Evolutionary conservation across 306 rosid genomes (phyloP).

Genomic region (Corylus americana): DNA sequence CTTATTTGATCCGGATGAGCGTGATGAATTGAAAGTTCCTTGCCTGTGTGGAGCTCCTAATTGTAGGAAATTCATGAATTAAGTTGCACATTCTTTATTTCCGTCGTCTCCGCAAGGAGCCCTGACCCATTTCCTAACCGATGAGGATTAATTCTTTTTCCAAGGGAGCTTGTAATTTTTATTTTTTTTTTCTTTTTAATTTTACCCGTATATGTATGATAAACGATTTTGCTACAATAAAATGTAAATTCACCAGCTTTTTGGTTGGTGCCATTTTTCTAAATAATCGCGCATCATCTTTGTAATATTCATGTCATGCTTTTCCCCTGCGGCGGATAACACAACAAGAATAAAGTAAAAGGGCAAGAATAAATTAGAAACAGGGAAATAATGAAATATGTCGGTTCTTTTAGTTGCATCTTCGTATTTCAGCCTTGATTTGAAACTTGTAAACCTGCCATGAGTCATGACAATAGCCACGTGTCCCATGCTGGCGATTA

Average conservation of each 20-base stretch:
- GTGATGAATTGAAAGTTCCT: constrained; percentile 81
- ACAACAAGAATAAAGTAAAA: not conserved
- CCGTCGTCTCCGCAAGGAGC: constrained; percentile 14
- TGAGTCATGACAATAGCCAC: no score
- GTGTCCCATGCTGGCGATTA: no score
- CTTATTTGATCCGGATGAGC: constrained; percentile 89
- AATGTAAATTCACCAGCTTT: constrained; percentile 31
- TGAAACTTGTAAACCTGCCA: no score
- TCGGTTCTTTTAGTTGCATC: no score
- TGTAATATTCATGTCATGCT: not conserved
- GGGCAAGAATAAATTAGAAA: no score
- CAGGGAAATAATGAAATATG: no score
- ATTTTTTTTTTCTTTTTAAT: not conserved
- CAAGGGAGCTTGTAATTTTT: not conserved
- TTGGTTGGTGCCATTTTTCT: constrained; percentile 32
- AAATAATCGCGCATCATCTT: not conserved
- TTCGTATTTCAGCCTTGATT: no score
- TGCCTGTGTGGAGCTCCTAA: constrained; percentile 80
- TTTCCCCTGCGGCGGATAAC: no score
- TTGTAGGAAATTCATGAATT: constrained; percentile 88
- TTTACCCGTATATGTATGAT: constrained; percentile 29
- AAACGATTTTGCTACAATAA: constrained; percentile 31
- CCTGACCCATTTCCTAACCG: constrained; percentile 42
- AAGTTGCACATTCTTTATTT: constrained; percentile 35
- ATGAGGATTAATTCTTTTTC: constrained; percentile 28